phyloP scores from a whole-genome alignment of 1,284 basidiomycete genomes.

The Acaromyces ingoldii region DNA sequence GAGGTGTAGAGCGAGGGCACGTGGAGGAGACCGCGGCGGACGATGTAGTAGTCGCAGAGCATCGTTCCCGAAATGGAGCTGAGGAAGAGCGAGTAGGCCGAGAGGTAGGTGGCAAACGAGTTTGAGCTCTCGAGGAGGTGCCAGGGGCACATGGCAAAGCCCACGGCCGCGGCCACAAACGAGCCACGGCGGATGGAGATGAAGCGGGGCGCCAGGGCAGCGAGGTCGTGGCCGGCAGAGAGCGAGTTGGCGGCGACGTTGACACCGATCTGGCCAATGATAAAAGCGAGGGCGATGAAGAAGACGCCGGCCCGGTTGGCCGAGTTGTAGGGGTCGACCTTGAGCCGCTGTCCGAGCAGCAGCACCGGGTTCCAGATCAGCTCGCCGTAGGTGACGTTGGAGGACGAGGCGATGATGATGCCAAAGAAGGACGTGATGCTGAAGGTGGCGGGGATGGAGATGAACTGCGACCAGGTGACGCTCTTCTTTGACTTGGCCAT shows the following conservation, averaged over 20 bases:
- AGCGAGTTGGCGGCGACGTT: slow-evolving; percentile 76
- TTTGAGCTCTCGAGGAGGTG: slow-evolving; percentile 70
- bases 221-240: slow-evolving; percentile 77
- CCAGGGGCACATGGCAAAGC: slow-evolving; percentile 71
- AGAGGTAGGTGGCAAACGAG: slow-evolving; percentile 76
- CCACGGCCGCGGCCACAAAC: slow-evolving; percentile 70
- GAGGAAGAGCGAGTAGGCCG: slow-evolving; percentile 59
- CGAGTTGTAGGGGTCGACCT: slow-evolving; percentile 61
- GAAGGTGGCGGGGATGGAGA: slow-evolving; percentile 68
- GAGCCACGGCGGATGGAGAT: slow-evolving; percentile 82
- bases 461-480: slow-evolving; percentile 29
- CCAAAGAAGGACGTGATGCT: slow-evolving; percentile 74
- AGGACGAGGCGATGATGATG: slow-evolving; percentile 74
- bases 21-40: slow-evolving; percentile 67
- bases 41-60: slow-evolving; percentile 65
- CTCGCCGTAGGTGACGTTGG: slow-evolving; percentile 69
- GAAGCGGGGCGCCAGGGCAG: slow-evolving; percentile 67
- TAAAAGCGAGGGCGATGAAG: slow-evolving; percentile 65
- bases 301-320: slow-evolving; percentile 52
- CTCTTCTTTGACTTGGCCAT: slow-evolving; percentile 24
- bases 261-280: slow-evolving; percentile 62
- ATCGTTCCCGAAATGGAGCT: slow-evolving; percentile 51
- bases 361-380: slow-evolving; percentile 76
- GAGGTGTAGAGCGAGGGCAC: slow-evolving; percentile 62
- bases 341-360: slow-evolving; percentile 65